Evolutionary conservation across 2,329 filamentous ascomycete genomes (phyloP).

Genomic region (Tolypocladium album): DNA sequence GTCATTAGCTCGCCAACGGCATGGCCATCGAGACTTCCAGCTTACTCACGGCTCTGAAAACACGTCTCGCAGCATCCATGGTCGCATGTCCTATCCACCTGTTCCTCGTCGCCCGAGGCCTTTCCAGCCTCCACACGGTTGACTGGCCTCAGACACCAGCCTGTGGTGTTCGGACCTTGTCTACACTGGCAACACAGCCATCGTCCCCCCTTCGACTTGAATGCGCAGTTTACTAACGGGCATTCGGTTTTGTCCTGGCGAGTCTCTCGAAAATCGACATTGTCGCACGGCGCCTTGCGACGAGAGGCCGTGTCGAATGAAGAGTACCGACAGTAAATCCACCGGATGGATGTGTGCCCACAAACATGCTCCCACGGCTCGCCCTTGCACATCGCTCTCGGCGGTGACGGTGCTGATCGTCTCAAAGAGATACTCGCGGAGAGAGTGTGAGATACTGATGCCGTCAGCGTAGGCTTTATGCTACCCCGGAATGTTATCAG

Average conservation of each 20-base stretch:
- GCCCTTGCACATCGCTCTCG: constrained; percentile 4
- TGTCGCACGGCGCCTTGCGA: constrained; percentile 37
- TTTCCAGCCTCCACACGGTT: constrained; percentile 18
- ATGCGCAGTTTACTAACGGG: constrained; percentile 40
- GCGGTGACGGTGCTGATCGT: background rate
- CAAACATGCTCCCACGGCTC: constrained; percentile 5
- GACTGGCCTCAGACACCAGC: constrained; percentile 37
- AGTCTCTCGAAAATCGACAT: constrained; percentile 33
- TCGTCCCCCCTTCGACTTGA: constrained; percentile 33
- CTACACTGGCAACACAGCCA: constrained; percentile 46
- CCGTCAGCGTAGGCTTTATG: background rate
- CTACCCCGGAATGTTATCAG: background rate
- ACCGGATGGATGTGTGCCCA: constrained; percentile 6
- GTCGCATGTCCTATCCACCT: constrained; percentile 32
- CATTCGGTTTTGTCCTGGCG: constrained; percentile 34
- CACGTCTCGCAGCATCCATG: constrained; percentile 43
- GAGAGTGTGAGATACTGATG: background rate
- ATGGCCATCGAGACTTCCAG: background rate
- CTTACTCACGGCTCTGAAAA: constrained; percentile 28
- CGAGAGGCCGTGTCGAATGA: constrained; percentile 35
- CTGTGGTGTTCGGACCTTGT: constrained; percentile 37
- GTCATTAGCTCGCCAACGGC: background rate
- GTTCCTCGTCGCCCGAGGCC: constrained; percentile 21
- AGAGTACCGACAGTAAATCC: constrained; percentile 21
- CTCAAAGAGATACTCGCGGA: background rate